Base-by-base conservation (phyloP, 176 grass and related monocot genomes). In the Phoenix roebelenii region DNA sequence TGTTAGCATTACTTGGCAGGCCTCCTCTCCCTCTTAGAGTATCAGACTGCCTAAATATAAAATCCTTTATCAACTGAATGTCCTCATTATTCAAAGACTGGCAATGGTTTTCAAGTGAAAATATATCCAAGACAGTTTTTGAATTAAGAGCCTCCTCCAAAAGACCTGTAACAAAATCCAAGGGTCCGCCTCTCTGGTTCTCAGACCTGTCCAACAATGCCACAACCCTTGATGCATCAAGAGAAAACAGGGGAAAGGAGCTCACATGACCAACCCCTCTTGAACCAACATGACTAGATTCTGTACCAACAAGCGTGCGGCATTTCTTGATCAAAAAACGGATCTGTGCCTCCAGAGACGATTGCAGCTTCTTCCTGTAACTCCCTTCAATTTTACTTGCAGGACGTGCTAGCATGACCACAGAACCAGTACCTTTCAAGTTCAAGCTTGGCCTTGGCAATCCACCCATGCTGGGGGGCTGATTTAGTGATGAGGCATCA, bases 31-130 rank as follows among this genome's bases (percentile, higher is more conserved):
- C 91, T 83, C 81, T 91, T 53, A 97, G 73, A 2, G 64, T 66
- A 58, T 97, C 92, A 15, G 78, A 82, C 54, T 97, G 86, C 52
- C 84, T 75, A 58, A 80, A 80, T 82, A 91, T 82, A 66, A 97
- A 91, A 55, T 97, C 92, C 61, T 90, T 86, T 66, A 97, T 88
- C 50, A 72, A 72, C 71, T 91, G 92, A 67, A 91, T 26, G 61
- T 91, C 92, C 51, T 91, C 92, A 53, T 80, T 78, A 65, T 80
- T 82, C 66, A 74, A 51, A 61, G 52, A 26, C 18, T 80, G 73
- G 63, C 63, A 75, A 51, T 76, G 69, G 58, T 85, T 88, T 67
- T 91, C 81, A 55, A 85, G 71, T n/a, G 81, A 77, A 75, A 83
- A 67, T 51, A 89, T 49, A 76, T 95, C 80, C 66, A 89, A 49